Percentiles rank a stretch among this genome's conserved stretches.
phyloP scores from a whole-genome alignment of 2,329 filamentous ascomycete genomes.

The Immersiporthe knoxdaviesiana region DNA sequence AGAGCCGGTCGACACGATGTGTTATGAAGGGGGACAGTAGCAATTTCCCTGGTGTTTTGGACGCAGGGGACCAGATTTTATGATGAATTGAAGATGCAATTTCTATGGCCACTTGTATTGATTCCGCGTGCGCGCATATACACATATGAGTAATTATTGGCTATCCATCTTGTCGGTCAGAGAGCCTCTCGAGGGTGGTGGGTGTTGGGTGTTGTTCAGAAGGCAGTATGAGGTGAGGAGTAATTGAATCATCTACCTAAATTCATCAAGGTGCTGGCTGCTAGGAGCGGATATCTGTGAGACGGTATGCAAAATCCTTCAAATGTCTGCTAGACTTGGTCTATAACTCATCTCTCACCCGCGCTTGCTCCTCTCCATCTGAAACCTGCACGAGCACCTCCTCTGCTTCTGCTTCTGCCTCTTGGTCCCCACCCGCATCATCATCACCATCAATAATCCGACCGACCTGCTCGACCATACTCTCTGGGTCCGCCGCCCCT shows the following conservation, averaged over 20 bases:
- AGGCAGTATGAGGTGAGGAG: not conserved
- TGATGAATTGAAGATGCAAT: not conserved
- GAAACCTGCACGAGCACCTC: conserved; percentile 16
- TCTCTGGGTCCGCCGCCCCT: conserved; percentile 39
- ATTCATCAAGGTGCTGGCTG: not conserved
- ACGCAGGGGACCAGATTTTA: not conserved
- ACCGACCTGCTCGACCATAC: conserved; percentile 57
- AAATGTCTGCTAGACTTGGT: not conserved
- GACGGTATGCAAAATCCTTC: not conserved
- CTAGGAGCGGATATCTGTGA: not conserved
- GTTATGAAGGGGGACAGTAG: conserved; percentile 1
- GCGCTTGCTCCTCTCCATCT: conserved; percentile 37
- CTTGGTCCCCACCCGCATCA: conserved; percentile 22
- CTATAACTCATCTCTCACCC: conserved; percentile 46
- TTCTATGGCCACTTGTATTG: not conserved
- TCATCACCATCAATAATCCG: conserved; percentile 50
- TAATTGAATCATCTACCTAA: not conserved
- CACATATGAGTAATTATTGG: not conserved
- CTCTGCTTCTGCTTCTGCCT: conserved; percentile 18
- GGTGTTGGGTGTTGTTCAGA: not conserved
- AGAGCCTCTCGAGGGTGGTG: not conserved
- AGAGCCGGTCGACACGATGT: not conserved
- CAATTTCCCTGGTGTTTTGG: conserved; percentile 14
- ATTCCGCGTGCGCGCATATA: not conserved
- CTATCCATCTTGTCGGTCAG: not conserved